Evolutionary conservation across 805 yeast genomes (phyloP).

Genomic region (Candida jianshihensis): DNA sequence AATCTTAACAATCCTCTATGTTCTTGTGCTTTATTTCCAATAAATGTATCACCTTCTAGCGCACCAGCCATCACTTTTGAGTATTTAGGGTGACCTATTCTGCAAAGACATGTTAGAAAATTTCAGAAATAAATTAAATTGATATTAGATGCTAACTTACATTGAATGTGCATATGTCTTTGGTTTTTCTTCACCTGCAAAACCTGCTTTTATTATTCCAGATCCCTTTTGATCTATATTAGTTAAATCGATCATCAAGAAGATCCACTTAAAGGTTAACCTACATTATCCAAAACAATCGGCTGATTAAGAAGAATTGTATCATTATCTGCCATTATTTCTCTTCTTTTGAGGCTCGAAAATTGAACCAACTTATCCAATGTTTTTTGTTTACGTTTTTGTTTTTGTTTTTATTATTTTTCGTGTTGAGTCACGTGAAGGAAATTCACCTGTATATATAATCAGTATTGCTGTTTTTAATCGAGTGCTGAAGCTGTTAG

Average conservation of each 20-base stretch:
- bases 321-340: conserved; percentile 7
- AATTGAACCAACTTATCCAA: too few species aligned
- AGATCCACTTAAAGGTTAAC: conserved; percentile 17
- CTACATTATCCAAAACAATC: conserved; percentile 61
- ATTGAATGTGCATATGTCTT: conserved; percentile 53
- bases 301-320: conserved; percentile 54
- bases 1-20: conserved; percentile 71
- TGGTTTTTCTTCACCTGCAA: conserved; percentile 89
- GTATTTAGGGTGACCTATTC: conserved; percentile 79
- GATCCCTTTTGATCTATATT: conserved; percentile 47
- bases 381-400: neutral
- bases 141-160: conserved; percentile 22
- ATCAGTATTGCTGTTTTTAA: too few species aligned
- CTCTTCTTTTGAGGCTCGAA: neutral
- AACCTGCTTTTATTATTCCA: conserved; percentile 80
- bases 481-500: neutral
- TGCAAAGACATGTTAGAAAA: conserved; percentile 5
- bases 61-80: conserved; percentile 75
- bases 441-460: too few species aligned
- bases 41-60: conserved; percentile 55
- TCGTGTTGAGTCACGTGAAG: neutral
- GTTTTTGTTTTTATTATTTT: too few species aligned
- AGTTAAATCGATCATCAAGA: neutral
- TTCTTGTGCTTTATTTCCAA: conserved; percentile 72
- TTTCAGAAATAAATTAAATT: neutral